Conservation (phyloP, 2,329 filamentous ascomycete genomes). For the Erysiphe pulchra region DNA sequence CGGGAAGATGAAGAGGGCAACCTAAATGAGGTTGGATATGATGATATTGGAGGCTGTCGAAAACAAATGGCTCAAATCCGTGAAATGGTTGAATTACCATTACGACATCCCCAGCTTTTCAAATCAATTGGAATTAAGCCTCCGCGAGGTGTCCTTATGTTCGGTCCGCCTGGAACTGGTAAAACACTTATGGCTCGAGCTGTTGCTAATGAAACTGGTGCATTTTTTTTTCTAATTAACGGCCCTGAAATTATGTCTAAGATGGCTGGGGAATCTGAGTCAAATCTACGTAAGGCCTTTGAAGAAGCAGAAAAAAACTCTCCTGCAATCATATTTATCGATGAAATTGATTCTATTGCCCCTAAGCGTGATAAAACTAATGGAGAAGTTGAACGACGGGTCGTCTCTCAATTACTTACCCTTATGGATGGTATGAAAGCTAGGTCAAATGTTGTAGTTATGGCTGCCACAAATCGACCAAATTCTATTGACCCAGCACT, state of each 20-base stretch:
- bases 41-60: constrained; percentile 95
- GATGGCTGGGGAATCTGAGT: constrained; percentile 76
- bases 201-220: constrained; percentile 47
- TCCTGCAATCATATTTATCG: constrained; percentile 75
- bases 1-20: constrained; percentile 98
- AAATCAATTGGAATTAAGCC: constrained; percentile 38
- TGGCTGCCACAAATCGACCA: constrained; percentile 74
- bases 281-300: constrained; percentile 61
- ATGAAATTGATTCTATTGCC: constrained; percentile 78
- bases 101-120: constrained; percentile 42
- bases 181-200: constrained; percentile 69
- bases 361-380: constrained; percentile 64
- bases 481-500: constrained; percentile 65
- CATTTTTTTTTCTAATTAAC: constrained; percentile 57
- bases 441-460: constrained; percentile 62
- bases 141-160: constrained; percentile 49
- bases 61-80: constrained; percentile 94
- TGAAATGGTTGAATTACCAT: constrained; percentile 45
- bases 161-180: constrained; percentile 65
- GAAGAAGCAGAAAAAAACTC: constrained; percentile 70
- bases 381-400: constrained; percentile 72
- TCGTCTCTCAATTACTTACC: constrained; percentile 56
- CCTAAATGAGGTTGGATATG: constrained; percentile 95
- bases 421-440: constrained; percentile 66
- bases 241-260: constrained; percentile 61